Evolutionary conservation across 805 yeast genomes (phyloP).

Genomic region (Wickerhamomyces rabaulensis): DNA sequence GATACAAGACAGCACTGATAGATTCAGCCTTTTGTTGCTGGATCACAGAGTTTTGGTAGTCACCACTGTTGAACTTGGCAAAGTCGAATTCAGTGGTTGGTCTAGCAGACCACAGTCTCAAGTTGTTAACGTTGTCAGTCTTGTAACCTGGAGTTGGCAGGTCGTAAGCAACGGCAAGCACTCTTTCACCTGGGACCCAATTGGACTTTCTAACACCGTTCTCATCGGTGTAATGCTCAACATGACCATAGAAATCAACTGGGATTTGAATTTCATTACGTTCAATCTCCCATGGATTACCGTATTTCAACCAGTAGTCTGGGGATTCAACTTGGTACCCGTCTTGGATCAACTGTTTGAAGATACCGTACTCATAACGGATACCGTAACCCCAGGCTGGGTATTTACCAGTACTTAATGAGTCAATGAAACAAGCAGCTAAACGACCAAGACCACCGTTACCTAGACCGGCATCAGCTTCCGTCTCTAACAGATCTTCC

Average conservation of each 20-base stretch:
- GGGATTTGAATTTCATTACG: slow-evolving; percentile 85
- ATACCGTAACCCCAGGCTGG: slow-evolving; percentile 97
- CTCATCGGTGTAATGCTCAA: slow-evolving; percentile 38
- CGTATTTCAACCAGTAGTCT: slow-evolving; percentile 85
- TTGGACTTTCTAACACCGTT: slow-evolving; percentile 53
- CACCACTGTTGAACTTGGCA: slow-evolving; percentile 86
- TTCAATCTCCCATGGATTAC: slow-evolving; percentile 92
- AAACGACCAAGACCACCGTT: slow-evolving; percentile 94
- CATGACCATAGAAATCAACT: slow-evolving; percentile 80
- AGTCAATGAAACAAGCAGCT: slow-evolving; percentile 92
- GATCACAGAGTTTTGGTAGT: slow-evolving; percentile 76
- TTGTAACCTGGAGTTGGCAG: slow-evolving; percentile 90
- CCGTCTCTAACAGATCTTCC: slow-evolving; percentile 80
- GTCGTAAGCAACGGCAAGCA: slow-evolving; percentile 85
- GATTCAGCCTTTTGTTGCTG: slow-evolving; percentile 88
- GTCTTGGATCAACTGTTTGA: slow-evolving; percentile 81
- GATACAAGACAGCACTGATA: slow-evolving; percentile 87
- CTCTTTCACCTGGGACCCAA: slow-evolving; percentile 90
- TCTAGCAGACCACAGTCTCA: slow-evolving; percentile 84
- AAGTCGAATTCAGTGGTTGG: slow-evolving; percentile 92
- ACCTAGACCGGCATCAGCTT: slow-evolving; percentile 93
- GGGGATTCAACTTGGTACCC: slow-evolving; percentile 95
- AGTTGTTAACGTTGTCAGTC: slow-evolving; percentile 78
- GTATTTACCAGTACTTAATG: slow-evolving; percentile 77
- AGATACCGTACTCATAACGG: slow-evolving; percentile 90